Base-by-base conservation (phyloP, 148 eudicot species). In the Tetragonia tetragonoides region DNA sequence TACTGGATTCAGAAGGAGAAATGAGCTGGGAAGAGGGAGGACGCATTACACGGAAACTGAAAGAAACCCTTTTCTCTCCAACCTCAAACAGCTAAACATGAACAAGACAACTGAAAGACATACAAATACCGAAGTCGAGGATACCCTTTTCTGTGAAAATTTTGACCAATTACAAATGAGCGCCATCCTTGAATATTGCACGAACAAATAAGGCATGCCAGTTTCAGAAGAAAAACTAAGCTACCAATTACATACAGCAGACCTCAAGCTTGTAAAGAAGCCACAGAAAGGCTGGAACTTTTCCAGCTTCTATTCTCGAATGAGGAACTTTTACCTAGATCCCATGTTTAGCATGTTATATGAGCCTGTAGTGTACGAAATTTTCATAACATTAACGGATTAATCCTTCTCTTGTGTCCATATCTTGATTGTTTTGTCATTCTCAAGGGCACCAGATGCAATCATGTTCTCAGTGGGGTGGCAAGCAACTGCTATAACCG, bases 381-480 rank as follows among this genome's bases (percentile, higher is more conserved):
- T 62, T 53, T n/a, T 64, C 5, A 28, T 28, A 21, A 3, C 16
- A 51, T 7, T 3, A 41, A 15, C 68, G 28, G 5, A 37, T 82
- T 77, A 89, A 76, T 84, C 91, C 28, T 84, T 66, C 34, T 77
- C 91, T 84, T 93, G 99, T 66, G 88, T 76, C 99, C 99, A 95
- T 38, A 95, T 85, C 83, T 83, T 91, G 62, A 95, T 89, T 4
- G 99, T 87, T 76, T 86, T 93, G 84, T 95, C 99, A 37, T 88
- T 87, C 68, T 80, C 96, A 17, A 91, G 94, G 28, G 97, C 87
- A 77, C 91, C 91, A 37, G 99, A 95, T 21, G 94, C 99, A 65
- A 95, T 95, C 97, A 90, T 90, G 80, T 95, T 93, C 75, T 88
- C 76, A 4, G 87, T 91, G 5, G 99, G 97, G 83, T 95, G 96